A percentile compares a stretch with the other conserved stretches of the same genome.
Conservation (phyloP, 192 early-diverging fungal genomes). For the Coemansia sp. region DNA sequence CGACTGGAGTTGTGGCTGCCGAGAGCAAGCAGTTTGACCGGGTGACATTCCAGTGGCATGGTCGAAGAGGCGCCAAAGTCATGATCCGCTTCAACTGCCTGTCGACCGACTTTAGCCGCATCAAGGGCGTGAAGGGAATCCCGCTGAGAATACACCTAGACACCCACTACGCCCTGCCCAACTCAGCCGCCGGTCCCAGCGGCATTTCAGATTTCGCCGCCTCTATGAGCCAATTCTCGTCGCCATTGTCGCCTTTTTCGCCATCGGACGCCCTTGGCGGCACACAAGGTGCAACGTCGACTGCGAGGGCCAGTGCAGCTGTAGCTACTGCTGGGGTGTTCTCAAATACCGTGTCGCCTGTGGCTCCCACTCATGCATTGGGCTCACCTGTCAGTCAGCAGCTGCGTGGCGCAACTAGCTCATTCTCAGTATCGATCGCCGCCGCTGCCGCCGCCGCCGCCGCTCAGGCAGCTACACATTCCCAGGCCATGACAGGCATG, state of each 20-base stretch:
- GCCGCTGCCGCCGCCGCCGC: conserved; percentile 1
- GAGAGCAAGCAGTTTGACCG: conserved; percentile 70
- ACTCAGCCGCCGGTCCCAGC: conserved; percentile 3
- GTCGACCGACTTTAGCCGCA: conserved; percentile 80
- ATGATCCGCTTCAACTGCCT: conserved; percentile 74
- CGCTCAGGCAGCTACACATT: neutral
- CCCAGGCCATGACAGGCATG: neutral
- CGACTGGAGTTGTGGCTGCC: conserved; percentile 59
- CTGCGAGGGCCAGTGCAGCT: neutral
- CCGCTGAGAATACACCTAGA: conserved; percentile 63
- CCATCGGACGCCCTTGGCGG: neutral
- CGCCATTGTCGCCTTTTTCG: conserved; percentile 19
- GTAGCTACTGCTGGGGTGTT: conserved; percentile 10
- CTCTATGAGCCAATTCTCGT: conserved; percentile 25
- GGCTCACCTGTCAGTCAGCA: conserved; percentile 9
- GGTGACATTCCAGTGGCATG: conserved; percentile 73
- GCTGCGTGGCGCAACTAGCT: neutral
- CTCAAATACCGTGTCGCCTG: conserved; percentile 26
- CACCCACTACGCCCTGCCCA: conserved; percentile 29
- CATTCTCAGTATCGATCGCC: neutral
- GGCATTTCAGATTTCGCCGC: conserved; percentile 24
- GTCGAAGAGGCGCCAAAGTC: conserved; percentile 65
- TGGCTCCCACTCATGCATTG: neutral
- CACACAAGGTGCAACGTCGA: neutral
- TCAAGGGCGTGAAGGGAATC: conserved; percentile 82